Conservation (phyloP, 306 rosid species). For the Quercus alba region DNA sequence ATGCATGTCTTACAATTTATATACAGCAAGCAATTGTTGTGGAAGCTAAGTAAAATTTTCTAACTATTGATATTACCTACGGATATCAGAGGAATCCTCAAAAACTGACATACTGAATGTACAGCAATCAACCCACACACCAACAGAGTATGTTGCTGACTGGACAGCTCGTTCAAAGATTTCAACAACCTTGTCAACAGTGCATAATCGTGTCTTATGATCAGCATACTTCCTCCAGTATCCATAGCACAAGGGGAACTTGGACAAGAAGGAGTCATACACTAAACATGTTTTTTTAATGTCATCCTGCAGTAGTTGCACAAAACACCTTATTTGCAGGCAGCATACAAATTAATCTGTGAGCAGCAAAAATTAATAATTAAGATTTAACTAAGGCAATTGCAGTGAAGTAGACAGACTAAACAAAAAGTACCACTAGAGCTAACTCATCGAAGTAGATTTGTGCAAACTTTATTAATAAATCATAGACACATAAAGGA, state of each 20-base stretch:
- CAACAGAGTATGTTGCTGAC: constrained; percentile 65
- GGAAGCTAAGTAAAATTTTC: neutral
- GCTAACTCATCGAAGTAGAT: neutral
- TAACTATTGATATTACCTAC: constrained; percentile 44
- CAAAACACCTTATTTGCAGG: constrained; percentile 15
- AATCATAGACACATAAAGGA: neutral
- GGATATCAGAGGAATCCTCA: constrained; percentile 75
- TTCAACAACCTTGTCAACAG: constrained; percentile 65
- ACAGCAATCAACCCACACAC: constrained; percentile 78
- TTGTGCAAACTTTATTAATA: neutral
- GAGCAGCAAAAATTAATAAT: neutral
- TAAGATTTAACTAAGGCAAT: neutral
- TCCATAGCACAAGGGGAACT: constrained; percentile 85
- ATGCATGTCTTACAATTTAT: neutral
- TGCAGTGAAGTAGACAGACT: constrained; percentile 7
- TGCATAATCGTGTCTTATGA: constrained; percentile 50
- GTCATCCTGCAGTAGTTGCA: constrained; percentile 57
- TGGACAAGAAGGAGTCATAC: constrained; percentile 65
- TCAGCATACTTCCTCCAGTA: constrained; percentile 83
- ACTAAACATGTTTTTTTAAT: constrained; percentile 50
- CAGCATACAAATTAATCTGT: constrained; percentile 14
- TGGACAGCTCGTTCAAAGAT: constrained; percentile 73
- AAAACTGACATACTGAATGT: constrained; percentile 64
- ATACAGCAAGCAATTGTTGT: neutral
- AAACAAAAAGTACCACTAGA: neutral